Base-by-base conservation (phyloP, 2,329 filamentous ascomycete species). In the Aspergillus japonicus region DNA sequence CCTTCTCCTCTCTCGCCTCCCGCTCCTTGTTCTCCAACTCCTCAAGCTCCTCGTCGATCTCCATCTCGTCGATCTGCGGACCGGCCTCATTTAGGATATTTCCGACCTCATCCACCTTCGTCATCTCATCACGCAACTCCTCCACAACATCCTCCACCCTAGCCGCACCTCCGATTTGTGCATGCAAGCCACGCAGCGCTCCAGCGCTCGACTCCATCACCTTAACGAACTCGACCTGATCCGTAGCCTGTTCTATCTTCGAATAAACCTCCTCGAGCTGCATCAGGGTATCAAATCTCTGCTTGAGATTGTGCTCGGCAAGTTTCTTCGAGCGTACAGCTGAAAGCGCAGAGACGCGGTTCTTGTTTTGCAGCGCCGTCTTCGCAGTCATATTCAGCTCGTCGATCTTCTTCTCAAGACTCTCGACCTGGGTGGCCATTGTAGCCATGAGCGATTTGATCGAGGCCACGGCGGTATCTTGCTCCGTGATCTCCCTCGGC, bases 31-130 rank as follows among this genome's bases (percentile, higher is more conserved):
- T 79, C 76, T 93, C 87, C 78, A 99, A 79, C 3, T 83, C 87
- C 66, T 90, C 89, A 50, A 98, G 82, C 78, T 97, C 94, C 61
- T 94, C 90, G 66, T 97, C 92, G 57, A 98, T 86, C 73, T 96
- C 93, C 21, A 71, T 83, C 70, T 96, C 93, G 73, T 96, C 91
- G 33, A 96, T 81, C 63, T 71, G 75, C 56, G 66, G 75, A 14
- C 77, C 79, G 12, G 78, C 81, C 65, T 95, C 91, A 55, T 87
- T 87, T 63, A 98, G 83, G 47, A 94, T 88, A 57, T 83, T 85
- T 29, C 87, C 86, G 23, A 98, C 85, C 77, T 98, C 94, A 71
- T 97, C 92, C 24, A 89, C 87, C 67, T 89, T 87, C 54, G 80
- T 83, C 86, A 95, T 95, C 77, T 96, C 88, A 67, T 93, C 89